Conservation (phyloP, 345 rosid genomes). For the Acer campestre region DNA sequence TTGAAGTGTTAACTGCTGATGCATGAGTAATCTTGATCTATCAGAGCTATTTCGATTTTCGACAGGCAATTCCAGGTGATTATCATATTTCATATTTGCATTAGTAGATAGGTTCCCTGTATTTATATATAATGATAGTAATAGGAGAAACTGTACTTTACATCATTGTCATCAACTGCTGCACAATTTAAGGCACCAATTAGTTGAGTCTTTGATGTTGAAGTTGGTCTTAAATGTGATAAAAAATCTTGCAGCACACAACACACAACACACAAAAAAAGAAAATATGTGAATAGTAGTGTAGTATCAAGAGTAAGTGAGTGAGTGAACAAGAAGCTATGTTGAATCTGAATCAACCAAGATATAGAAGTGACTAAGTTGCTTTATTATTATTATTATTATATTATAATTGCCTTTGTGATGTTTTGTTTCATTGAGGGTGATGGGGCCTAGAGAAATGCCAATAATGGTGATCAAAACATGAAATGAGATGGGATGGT, state of each 20-base stretch:
- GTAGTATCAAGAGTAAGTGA: slow-evolving; percentile 2
- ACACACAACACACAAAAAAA: neutral
- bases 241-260: slow-evolving; percentile 9
- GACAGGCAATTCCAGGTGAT: neutral
- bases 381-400: no score
- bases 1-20: neutral
- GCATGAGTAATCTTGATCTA: slow-evolving; percentile 2
- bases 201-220: slow-evolving; percentile 26
- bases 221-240: slow-evolving; percentile 20
- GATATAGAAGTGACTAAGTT: slow-evolving; percentile 33
- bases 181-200: neutral
- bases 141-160: neutral
- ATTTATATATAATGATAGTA: neutral
- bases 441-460: slow-evolving; percentile 36
- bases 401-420: slow-evolving; percentile 23
- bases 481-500: slow-evolving; percentile 29
- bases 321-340: slow-evolving; percentile 39
- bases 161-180: neutral
- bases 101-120: neutral
- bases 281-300: slow-evolving; percentile 13
- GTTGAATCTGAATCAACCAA: slow-evolving; percentile 25
- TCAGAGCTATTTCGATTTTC: neutral
- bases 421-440: slow-evolving; percentile 26
- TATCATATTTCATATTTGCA: no score
- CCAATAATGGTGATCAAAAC: slow-evolving; percentile 48